These are phyloP conservation scores for Fraxinus dipetala DNA, from an alignment of 305 asterid species.

Conservation along the genomic window DNA sequence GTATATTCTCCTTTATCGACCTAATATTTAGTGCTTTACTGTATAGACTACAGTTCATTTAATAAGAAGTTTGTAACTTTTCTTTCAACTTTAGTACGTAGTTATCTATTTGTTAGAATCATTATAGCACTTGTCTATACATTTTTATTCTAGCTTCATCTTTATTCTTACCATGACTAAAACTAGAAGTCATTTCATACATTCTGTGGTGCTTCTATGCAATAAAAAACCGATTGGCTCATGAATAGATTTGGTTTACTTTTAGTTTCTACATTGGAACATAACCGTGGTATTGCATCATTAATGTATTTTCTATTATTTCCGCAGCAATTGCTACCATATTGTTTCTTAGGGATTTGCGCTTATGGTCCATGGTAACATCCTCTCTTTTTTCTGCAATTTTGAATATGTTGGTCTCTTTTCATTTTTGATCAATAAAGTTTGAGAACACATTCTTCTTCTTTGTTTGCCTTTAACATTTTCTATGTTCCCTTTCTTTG, in stretches of 20 bases:
- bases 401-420: background rate
- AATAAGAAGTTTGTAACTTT: background rate
- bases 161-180: background rate
- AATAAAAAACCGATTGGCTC: background rate
- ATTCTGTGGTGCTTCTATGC: background rate
- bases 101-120: background rate
- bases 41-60: background rate
- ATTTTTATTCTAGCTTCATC: background rate
- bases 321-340: conserved; percentile 75
- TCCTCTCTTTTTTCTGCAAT: background rate
- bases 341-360: conserved; percentile 69
- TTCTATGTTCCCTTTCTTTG: conserved; percentile 30
- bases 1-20: background rate
- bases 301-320: conserved; percentile 13
- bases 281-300: conserved; percentile 1
- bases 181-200: background rate
- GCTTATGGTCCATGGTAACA: conserved; percentile 57
- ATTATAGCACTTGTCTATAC: background rate
- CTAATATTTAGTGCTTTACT: background rate
- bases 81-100: background rate
- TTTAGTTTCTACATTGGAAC: background rate
- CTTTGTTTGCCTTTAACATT: conserved; percentile 21
- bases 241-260: background rate
- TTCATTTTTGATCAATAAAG: background rate
- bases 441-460: conserved; percentile 3